phyloP scores from a whole-genome alignment of 176 grass and related monocot genomes.

The Poa pratensis region DNA sequence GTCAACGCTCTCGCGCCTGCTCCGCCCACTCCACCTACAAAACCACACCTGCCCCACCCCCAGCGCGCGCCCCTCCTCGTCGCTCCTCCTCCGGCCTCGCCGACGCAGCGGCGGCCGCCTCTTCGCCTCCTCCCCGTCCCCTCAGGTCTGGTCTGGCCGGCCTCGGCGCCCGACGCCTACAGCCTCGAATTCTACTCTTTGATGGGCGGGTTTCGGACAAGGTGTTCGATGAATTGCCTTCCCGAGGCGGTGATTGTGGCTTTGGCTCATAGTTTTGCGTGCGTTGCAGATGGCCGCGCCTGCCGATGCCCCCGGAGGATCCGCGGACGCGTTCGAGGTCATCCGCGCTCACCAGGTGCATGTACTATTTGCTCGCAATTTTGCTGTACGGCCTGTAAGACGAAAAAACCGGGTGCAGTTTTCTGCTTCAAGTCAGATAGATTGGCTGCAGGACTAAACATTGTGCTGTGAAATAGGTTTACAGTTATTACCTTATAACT shows the following conservation, averaged over 20 bases:
- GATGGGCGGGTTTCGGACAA: neutral
- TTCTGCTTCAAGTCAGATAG: neutral
- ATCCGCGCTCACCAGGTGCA: slow-evolving; percentile 92
- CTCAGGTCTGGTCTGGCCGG: slow-evolving; percentile 55
- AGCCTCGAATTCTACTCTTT: too few species aligned
- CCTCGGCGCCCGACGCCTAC: neutral
- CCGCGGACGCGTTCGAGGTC: slow-evolving; percentile 67
- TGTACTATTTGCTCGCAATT: neutral
- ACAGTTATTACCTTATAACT: neutral
- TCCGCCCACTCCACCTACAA: slow-evolving; percentile 48
- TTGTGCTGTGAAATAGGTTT: slow-evolving; percentile 3
- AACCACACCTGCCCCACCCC: neutral
- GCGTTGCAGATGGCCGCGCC: slow-evolving; percentile 62
- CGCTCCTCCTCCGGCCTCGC: neutral
- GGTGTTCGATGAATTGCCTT: slow-evolving; percentile 29
- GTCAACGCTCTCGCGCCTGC: slow-evolving; percentile 51
- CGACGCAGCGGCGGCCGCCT: neutral
- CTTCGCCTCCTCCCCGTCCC: slow-evolving; percentile 37
- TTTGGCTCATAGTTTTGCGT: slow-evolving; percentile 24
- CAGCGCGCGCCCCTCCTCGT: neutral
- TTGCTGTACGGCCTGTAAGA: neutral
- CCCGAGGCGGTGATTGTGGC: neutral
- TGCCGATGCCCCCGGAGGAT: slow-evolving; percentile 47
- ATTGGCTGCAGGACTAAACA: neutral
- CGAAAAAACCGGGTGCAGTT: too few species aligned